Evolutionary conservation across 345 rosid genomes (phyloP).

Genomic region (Hirschfeldia incana): DNA sequence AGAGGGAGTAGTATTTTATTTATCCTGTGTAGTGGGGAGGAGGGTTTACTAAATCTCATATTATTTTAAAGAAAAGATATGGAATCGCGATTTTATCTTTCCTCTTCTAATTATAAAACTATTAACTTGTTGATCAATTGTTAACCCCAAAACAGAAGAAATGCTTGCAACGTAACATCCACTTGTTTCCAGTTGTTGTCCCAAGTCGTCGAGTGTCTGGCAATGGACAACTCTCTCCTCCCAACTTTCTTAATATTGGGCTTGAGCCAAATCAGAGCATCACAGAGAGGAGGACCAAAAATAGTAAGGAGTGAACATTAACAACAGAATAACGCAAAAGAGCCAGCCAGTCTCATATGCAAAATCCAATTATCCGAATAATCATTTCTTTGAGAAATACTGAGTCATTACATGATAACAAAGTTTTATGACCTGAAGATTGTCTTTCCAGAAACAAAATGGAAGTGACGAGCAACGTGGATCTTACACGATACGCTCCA

Average conservation of each 20-base stretch:
- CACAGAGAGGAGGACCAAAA: neutral
- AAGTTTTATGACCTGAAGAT: slow-evolving; percentile 9
- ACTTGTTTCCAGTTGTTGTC: slow-evolving; percentile 25
- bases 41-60: slow-evolving; percentile 6
- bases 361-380: slow-evolving; percentile 18
- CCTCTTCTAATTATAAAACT: slow-evolving; percentile 12
- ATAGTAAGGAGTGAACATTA: neutral
- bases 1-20: slow-evolving; percentile 7
- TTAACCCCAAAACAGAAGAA: slow-evolving; percentile 19
- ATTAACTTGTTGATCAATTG: slow-evolving; percentile 14
- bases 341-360: neutral
- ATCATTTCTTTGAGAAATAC: slow-evolving; percentile 4
- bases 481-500: slow-evolving; percentile 85
- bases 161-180: slow-evolving; percentile 31
- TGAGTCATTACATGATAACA: slow-evolving; percentile 29
- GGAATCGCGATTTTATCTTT: slow-evolving; percentile 12
- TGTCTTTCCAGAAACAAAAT: neutral
- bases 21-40: slow-evolving; percentile 16
- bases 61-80: neutral
- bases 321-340: neutral
- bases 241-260: neutral
- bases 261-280: neutral
- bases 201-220: slow-evolving; percentile 27
- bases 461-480: slow-evolving; percentile 1
- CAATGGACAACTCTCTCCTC: neutral